Evolutionary conservation across 2,329 filamentous ascomycete genomes (phyloP).

Genomic region (Alternaria arbusti): DNA sequence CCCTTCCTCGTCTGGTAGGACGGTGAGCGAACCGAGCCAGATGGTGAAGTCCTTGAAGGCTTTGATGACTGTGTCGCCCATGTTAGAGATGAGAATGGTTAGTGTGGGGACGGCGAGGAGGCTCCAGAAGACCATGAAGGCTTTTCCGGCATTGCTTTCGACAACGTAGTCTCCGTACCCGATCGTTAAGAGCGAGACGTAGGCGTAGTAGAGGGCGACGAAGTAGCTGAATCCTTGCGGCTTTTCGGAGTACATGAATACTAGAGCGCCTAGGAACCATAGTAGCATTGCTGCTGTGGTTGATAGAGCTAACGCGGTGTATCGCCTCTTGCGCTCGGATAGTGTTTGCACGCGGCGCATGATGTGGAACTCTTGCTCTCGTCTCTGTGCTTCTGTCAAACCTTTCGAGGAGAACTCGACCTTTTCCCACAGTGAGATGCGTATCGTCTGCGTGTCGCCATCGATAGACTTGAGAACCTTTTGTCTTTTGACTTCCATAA

Average conservation of each 20-base stretch:
- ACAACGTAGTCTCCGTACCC: conserved; percentile 61
- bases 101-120: conserved; percentile 61
- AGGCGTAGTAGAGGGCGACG: conserved; percentile 60
- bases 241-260: conserved; percentile 58
- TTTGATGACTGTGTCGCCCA: conserved; percentile 63
- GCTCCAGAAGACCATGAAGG: conserved; percentile 65
- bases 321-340: conserved; percentile 46
- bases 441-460: conserved; percentile 50
- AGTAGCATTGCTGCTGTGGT: conserved; percentile 46
- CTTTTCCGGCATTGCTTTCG: conserved; percentile 57
- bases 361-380: conserved; percentile 57
- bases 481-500: conserved; percentile 57
- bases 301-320: conserved; percentile 51
- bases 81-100: conserved; percentile 61
- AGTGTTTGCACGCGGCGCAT: conserved; percentile 51
- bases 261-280: conserved; percentile 57
- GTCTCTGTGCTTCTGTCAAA: conserved; percentile 47
- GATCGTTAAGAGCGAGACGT: conserved; percentile 60
- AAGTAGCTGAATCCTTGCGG: conserved; percentile 60
- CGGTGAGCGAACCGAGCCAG: conserved; percentile 62
- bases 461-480: conserved; percentile 50
- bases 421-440: conserved; percentile 50
- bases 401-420: conserved; percentile 51
- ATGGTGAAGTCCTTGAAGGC: conserved; percentile 61
- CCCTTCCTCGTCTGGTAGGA: conserved; percentile 59